Percentiles rank a stretch among this genome's conserved stretches.
phyloP scores from a whole-genome alignment of 1,284 basidiomycete species.

The Moniliophthora roreri region DNA sequence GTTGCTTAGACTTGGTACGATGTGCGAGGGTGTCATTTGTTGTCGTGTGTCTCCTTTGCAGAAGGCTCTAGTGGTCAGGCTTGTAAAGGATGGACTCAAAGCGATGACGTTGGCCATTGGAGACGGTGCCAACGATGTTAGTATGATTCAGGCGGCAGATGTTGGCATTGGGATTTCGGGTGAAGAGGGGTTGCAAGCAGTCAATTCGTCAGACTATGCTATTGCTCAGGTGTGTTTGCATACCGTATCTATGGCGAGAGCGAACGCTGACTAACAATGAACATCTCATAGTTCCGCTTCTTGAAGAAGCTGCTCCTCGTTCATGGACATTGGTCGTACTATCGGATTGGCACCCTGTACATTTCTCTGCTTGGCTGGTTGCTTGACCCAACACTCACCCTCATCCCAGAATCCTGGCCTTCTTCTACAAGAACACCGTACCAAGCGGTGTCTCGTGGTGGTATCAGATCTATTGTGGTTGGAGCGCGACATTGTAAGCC shows the following conservation, averaged over 20 bases:
- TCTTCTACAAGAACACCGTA: conserved; percentile 99
- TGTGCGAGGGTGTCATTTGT: conserved; percentile 95
- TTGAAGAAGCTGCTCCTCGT: conserved; percentile 88
- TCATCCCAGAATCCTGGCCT: conserved; percentile 82
- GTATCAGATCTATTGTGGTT: conserved; percentile 97
- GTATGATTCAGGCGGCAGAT: conserved; percentile 94
- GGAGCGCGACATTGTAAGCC: conserved; percentile 90
- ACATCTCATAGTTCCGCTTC: conserved; percentile 81
- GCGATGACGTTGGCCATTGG: conserved; percentile 95
- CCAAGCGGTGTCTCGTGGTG: conserved; percentile 95
- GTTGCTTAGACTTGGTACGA: conserved; percentile 82
- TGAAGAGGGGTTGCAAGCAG: conserved; percentile 95
- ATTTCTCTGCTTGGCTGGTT: conserved; percentile 24
- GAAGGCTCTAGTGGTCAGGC: conserved; percentile 90
- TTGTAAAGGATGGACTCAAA: conserved; percentile 90
- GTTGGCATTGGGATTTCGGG: conserved; percentile 96
- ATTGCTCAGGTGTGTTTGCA: conserved; percentile 75
- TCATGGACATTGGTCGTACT: conserved; percentile 98
- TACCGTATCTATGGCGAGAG: not conserved
- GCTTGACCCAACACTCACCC: not conserved
- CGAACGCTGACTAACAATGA: conserved; percentile 8
- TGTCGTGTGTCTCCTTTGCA: conserved; percentile 97
- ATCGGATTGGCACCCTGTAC: conserved; percentile 88
- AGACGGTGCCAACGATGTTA: conserved; percentile 95
- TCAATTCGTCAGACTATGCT: conserved; percentile 96